Conservation (phyloP, 306 rosid genomes). For the Purshia tridentata region DNA sequence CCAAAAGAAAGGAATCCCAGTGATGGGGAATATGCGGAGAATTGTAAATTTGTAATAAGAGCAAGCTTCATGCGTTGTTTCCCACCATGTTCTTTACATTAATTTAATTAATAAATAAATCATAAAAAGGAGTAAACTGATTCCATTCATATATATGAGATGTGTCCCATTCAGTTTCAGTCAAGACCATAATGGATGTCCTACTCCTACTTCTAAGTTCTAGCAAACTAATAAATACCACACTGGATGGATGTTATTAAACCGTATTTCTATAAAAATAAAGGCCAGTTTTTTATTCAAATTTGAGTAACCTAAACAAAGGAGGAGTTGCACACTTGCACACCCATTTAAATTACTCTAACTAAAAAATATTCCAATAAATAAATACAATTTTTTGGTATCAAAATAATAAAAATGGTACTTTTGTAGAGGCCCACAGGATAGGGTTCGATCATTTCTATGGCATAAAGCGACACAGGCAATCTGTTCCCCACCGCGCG, state of each 20-base stretch:
- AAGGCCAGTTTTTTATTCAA: no score
- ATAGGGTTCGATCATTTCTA: not conserved
- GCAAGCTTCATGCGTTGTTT: slow-evolving; percentile 44
- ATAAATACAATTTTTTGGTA: no score
- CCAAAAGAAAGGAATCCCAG: not conserved
- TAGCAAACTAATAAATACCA: not conserved
- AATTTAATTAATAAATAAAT: not conserved
- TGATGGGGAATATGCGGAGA: slow-evolving; percentile 42
- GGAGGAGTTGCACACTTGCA: no score
- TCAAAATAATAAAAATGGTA: no score
- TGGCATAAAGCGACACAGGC: not conserved
- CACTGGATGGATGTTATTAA: slow-evolving; percentile 6
- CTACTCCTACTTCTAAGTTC: not conserved
- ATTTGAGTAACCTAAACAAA: no score
- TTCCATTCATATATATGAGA: slow-evolving; percentile 6
- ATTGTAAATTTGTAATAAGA: slow-evolving; percentile 22
- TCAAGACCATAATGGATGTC: not conserved
- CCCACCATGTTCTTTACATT: slow-evolving; percentile 13
- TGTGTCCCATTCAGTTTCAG: not conserved
- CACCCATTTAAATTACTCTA: no score
- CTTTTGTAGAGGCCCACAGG: no score
- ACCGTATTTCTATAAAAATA: no score
- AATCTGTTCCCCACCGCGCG: slow-evolving; percentile 30
- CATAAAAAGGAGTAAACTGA: not conserved
- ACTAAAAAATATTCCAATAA: no score